phyloP scores from a whole-genome alignment of 2,329 filamentous ascomycete species.

The Colletotrichum graminicola region DNA sequence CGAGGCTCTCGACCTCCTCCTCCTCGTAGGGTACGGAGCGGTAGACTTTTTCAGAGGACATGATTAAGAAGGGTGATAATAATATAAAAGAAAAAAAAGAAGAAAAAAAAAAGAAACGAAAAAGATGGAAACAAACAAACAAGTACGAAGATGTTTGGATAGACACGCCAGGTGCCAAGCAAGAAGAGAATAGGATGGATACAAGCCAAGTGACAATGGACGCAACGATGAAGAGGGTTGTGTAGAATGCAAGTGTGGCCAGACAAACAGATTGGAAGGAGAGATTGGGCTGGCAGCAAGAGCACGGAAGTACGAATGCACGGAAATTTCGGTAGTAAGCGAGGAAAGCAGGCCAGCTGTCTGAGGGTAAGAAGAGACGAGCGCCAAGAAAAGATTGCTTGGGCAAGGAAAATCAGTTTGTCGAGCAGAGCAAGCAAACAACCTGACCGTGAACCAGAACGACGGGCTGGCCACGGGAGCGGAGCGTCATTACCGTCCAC shows the following conservation, averaged over 20 bases:
- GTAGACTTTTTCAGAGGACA: conserved; percentile 41
- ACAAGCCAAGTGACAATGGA: not conserved
- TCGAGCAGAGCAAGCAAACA: not conserved
- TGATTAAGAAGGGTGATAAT: conserved; percentile 23
- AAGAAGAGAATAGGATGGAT: conserved; percentile 5
- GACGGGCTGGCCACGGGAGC: not conserved
- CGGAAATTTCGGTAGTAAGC: not conserved
- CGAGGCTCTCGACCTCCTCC: conserved; percentile 42
- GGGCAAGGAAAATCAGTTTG: conserved; percentile 35
- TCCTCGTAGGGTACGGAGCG: conserved; percentile 42
- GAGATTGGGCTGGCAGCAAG: not conserved
- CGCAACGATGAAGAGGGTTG: not conserved
- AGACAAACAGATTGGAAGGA: not conserved
- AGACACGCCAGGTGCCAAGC: conserved; percentile 39
- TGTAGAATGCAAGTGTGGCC: conserved; percentile 2
- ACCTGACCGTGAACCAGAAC: not conserved
- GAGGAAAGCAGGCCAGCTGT: conserved; percentile 12
- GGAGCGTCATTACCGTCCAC: not conserved
- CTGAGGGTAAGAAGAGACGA: conserved; percentile 41
- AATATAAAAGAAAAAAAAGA: not conserved
- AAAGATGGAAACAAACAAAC: too few relatives aligned
- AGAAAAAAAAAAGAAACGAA: not conserved
- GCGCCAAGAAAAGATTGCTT: conserved; percentile 36
- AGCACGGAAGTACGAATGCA: not conserved
- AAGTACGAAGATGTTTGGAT: not conserved